Evolutionary conservation across 2,329 filamentous ascomycete genomes (phyloP), one percentile per base, ranked within the genome.

Genomic region (Apiospora sp.): DNA sequence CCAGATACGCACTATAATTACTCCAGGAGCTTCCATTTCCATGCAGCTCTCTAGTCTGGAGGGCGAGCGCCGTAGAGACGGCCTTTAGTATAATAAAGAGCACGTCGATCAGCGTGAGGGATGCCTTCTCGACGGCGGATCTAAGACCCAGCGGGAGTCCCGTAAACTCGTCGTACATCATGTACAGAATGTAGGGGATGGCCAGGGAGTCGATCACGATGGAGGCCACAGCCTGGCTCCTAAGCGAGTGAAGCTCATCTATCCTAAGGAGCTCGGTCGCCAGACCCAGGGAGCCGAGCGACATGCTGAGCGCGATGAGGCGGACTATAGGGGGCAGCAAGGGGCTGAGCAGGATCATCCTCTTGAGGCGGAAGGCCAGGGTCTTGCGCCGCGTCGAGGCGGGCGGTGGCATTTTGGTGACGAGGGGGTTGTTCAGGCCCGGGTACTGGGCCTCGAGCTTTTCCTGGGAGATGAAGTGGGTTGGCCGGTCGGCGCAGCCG

Each of bases 61-160:
- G 98, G 1, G 96, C 95, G 75, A 99, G 86, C 54, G 94, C 93
- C 37, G 97, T 89, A 83, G 98, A 98, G 70, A 95, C 95, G 4
- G 95, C 95, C 82, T 98, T 96, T 85, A 99, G 98, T 58, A 98
- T 95, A 79, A 99, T 98, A 81, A 99, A 99, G 79, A 98, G 92
- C 4, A 99, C 87, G 83, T 99, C 96, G 72, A 98, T 89, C 71
- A 99, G 90, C 73, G 98, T 93, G 69, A 99, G 90, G 19, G 93
- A 91, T 75, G 97, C 93, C 82, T 99, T 99, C 68, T 94, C 92
- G 72, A 92, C 92, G 13, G 94, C 91, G 8, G 92, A 92, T 61
- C 97, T 93, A 73, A 99, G 86, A 1, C 96, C 96, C 27, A 99
- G 86, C 30, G 97, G 96, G 81, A 97, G 97, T 43, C 94, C 94